Evolutionary conservation across 805 yeast species (phyloP), one percentile per base, ranked within the genome.

Genomic region (Candida oleophila): DNA sequence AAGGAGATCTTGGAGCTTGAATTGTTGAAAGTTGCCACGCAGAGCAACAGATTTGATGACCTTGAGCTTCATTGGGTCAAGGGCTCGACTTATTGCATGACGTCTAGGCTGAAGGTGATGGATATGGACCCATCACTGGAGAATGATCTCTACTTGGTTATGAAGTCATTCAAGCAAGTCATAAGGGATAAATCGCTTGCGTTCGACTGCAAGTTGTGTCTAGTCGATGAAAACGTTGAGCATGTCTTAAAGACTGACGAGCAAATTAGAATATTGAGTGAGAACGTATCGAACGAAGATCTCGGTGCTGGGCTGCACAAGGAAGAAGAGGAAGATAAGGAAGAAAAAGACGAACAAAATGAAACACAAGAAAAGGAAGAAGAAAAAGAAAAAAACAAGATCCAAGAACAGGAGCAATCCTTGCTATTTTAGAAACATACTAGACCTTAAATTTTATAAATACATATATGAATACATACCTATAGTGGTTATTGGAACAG

Each of bases 121-220:
- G 55, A 65, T 14, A 66, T 74, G 55, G 53, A 56, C 3, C 59
- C 62, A 20, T 69, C 69, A 42, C 63, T 68, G 28, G 81, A 78
- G 48, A 59, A 63, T 22, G 74, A 74, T 38, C 55, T 85, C 45
- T 66, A 66, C 37, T 46, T 62, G 28, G 55, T 82, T 14, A 64
- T 67, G 56, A 69, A 70, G 39, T 38, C 57, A 2, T 60, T 79
- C 46, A 59, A 61, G 46, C 55, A 49, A 5, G 50, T 52, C 16
- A 55, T 80, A 35, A 60, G 68, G 30, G 68, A 65, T 3, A 61
- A 67, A 38, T 75, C 71, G 34, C 51, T 81, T 25, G 85, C 84
- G 3, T 76, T 75, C 55, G 73, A 71, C 41, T 77, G 83, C 53
- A 64, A 68, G 37, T 57, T 77, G 49, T 74, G 80, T 45, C 64